Percentiles rank a stretch among this genome's conserved stretches.
Conservation (phyloP, 768 basidiomycete species). For the Naganishia friedmannii region DNA sequence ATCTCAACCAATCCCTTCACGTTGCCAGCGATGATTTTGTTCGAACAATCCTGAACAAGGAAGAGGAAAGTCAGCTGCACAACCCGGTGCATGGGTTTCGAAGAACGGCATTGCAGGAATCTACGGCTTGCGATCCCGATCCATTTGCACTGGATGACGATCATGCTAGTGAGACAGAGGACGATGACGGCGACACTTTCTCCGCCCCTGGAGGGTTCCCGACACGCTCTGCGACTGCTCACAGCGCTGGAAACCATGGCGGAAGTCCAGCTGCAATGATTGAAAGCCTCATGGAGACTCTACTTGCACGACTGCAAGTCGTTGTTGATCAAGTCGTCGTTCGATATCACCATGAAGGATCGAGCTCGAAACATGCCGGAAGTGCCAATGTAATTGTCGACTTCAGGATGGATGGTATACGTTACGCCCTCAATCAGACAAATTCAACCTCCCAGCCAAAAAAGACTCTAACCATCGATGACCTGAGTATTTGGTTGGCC, state of each 20-base stretch:
- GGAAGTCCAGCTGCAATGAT: slow-evolving; percentile 39
- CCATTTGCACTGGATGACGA: slow-evolving; percentile 1
- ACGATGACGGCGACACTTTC: slow-evolving; percentile 10
- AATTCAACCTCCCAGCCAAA: neutral
- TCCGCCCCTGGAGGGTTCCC: slow-evolving; percentile 31
- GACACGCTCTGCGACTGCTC: neutral
- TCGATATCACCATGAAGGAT: slow-evolving; percentile 33
- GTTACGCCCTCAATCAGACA: slow-evolving; percentile 33
- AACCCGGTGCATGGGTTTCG: slow-evolving; percentile 61
- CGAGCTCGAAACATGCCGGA: slow-evolving; percentile 21
- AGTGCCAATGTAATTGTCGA: slow-evolving; percentile 38
- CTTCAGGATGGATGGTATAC: slow-evolving; percentile 40
- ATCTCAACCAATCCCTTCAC: slow-evolving; percentile 73
- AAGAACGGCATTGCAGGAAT: neutral
- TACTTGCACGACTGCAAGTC: slow-evolving; percentile 50
- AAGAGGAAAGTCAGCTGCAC: slow-evolving; percentile 69
- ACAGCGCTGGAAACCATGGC: slow-evolving; percentile 22
- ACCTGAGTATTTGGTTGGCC: slow-evolving; percentile 14
- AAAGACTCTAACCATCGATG: slow-evolving; percentile 12
- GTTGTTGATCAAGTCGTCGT: slow-evolving; percentile 42
- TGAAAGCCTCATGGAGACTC: slow-evolving; percentile 51
- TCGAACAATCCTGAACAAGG: slow-evolving; percentile 62
- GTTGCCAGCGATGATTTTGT: slow-evolving; percentile 84
- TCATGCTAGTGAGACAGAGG: neutral
- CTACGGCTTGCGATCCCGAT: neutral